Conservation (phyloP, 164 flowering plant genomes). For the Pachysandra terminalis region DNA sequence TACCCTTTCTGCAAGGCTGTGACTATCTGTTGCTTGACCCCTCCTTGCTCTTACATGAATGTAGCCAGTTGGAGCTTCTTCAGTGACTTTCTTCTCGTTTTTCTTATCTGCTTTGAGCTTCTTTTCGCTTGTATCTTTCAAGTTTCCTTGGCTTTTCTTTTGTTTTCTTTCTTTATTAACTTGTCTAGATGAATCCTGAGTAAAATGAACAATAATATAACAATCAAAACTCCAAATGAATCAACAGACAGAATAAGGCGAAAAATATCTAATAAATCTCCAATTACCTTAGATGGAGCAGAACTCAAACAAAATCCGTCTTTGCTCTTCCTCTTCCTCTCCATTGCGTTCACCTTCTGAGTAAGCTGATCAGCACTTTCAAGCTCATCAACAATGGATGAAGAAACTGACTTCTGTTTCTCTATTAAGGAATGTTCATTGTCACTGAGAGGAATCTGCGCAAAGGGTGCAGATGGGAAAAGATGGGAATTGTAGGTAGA, state of each 20-base stretch:
- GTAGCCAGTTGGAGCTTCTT: conserved; percentile 58
- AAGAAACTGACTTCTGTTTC: conserved; percentile 29
- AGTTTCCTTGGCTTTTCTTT: conserved; percentile 31
- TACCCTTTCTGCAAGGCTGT: conserved; percentile 98
- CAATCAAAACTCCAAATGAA: background rate
- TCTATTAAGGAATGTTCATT: conserved; percentile 24
- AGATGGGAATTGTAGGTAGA: conserved; percentile 22
- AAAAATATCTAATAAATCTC: conserved; percentile 2
- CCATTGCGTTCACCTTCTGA: conserved; percentile 22
- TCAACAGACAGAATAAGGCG: background rate
- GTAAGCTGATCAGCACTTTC: conserved; percentile 32
- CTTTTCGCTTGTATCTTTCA: conserved; percentile 29
- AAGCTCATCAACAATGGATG: conserved; percentile 28
- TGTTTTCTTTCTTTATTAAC: conserved; percentile 51
- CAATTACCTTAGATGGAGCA: conserved; percentile 59
- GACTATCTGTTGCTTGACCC: conserved; percentile 97
- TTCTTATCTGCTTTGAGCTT: conserved; percentile 27
- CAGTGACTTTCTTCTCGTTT: conserved; percentile 23
- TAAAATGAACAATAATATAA: background rate
- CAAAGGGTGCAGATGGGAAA: conserved; percentile 20
- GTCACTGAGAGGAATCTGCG: conserved; percentile 11
- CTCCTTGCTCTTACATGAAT: conserved; percentile 95
- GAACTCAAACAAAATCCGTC: conserved; percentile 36
- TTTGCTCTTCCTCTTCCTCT: conserved; percentile 44
- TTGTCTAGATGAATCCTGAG: conserved; percentile 38